A percentile compares a stretch with the other conserved stretches of the same genome.
Conservation (phyloP, 352 stramenopile genomes). For the Phytophthora tentaculata region DNA sequence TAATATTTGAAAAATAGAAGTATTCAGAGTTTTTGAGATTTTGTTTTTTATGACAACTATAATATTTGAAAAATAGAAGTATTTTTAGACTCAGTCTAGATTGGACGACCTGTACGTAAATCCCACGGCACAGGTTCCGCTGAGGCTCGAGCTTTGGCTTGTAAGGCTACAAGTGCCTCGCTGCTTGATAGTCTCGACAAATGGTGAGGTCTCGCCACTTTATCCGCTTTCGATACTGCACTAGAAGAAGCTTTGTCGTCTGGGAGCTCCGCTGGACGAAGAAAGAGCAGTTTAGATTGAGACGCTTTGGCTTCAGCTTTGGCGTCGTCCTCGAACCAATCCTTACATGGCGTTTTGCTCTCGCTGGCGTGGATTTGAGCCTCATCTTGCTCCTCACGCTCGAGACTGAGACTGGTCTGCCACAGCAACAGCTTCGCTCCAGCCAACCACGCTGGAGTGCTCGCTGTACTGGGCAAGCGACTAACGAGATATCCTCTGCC, state of each 20-base stretch:
- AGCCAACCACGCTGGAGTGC: conserved; percentile 45
- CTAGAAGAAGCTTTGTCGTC: conserved; percentile 18
- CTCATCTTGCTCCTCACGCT: conserved; percentile 50
- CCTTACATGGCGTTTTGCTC: conserved; percentile 37
- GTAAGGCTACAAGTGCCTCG: conserved; percentile 4
- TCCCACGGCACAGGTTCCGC: conserved; percentile 45
- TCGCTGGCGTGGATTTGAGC: conserved; percentile 37
- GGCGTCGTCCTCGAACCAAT: conserved; percentile 46
- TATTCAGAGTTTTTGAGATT: no score
- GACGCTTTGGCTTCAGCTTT: conserved; percentile 8
- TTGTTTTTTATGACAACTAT: no score
- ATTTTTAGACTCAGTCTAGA: conserved; percentile 23
- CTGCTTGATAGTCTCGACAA: conserved; percentile 27
- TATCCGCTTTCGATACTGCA: conserved; percentile 30
- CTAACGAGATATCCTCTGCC: conserved; percentile 61
- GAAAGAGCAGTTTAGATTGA: conserved; percentile 21
- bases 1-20: neutral
- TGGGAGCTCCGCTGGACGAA: conserved; percentile 24
- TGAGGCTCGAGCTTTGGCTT: conserved; percentile 14
- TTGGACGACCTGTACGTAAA: conserved; percentile 43
- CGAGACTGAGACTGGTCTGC: conserved; percentile 63
- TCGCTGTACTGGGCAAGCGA: conserved; percentile 32
- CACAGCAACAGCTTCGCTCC: conserved; percentile 64
- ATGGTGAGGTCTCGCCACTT: conserved; percentile 39
- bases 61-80: neutral